Evolutionary conservation across 257 asterid genomes (phyloP).

Genomic region (Thymus quinquecostatus): DNA sequence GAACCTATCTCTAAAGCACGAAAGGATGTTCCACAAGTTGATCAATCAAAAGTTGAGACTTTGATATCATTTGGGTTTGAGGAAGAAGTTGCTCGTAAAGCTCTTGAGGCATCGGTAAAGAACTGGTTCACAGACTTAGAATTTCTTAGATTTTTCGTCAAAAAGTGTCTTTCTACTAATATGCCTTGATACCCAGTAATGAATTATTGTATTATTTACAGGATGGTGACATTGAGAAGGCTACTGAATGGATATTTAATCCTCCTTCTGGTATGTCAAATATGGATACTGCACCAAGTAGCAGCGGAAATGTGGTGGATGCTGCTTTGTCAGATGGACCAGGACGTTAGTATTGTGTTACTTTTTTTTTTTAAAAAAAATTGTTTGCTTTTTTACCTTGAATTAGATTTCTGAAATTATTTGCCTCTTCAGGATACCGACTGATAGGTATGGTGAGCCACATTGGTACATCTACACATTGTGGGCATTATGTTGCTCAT

Average conservation of each 20-base stretch:
- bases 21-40: slow-evolving; percentile 48
- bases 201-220: slow-evolving; percentile 36
- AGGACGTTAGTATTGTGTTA: slow-evolving; percentile 69
- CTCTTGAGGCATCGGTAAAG: slow-evolving; percentile 81
- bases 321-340: slow-evolving; percentile 83
- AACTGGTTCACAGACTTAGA: slow-evolving; percentile 6
- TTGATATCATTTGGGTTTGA: slow-evolving; percentile 85
- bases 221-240: slow-evolving; percentile 92
- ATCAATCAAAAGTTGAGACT: slow-evolving; percentile 75
- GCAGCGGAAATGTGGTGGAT: slow-evolving; percentile 49
- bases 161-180: background rate
- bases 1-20: slow-evolving; percentile 60
- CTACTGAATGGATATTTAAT: slow-evolving; percentile 93
- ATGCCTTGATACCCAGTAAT: background rate
- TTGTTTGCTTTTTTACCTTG: background rate
- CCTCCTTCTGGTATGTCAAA: slow-evolving; percentile 56
- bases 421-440: slow-evolving; percentile 59
- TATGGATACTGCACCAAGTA: slow-evolving; percentile 63
- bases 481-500: slow-evolving; percentile 99
- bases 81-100: slow-evolving; percentile 80
- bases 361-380: no score
- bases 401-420: background rate
- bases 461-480: slow-evolving; percentile 94
- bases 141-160: background rate
- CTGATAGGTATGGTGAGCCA: slow-evolving; percentile 90